Conservation (phyloP, 2,329 filamentous ascomycete genomes). For the Xylariomycetidae sp. region DNA sequence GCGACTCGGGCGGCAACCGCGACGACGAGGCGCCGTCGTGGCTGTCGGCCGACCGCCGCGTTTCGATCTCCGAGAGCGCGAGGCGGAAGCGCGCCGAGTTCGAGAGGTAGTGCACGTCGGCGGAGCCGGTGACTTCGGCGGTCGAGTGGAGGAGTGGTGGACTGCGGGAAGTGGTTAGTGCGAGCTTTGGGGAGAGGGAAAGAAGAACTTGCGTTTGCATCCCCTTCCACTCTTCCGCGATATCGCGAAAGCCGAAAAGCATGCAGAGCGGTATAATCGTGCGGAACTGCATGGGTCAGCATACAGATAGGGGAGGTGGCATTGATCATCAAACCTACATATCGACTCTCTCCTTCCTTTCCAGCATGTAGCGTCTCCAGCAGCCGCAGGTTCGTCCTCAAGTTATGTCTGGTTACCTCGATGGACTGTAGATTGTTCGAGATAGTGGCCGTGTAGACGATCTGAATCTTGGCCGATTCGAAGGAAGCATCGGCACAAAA, state of each 20-base stretch:
- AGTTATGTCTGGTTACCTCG: background rate
- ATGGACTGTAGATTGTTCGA: background rate
- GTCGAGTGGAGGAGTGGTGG: background rate
- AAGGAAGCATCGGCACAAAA: background rate
- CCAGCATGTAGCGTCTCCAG: background rate
- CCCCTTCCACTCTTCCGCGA: background rate
- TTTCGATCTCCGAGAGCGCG: background rate
- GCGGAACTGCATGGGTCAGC: background rate
- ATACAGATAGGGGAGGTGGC: background rate
- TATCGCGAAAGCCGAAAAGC: background rate
- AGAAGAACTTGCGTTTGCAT: background rate
- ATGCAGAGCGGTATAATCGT: background rate
- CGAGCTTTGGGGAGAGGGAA: too few relatives aligned
- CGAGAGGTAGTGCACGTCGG: background rate
- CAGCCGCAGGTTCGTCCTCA: background rate
- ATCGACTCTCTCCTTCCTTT: background rate
- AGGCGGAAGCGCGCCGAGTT: background rate
- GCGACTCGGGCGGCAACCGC: background rate
- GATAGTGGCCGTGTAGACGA: background rate
- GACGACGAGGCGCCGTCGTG: background rate
- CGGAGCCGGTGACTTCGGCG: slow-evolving; percentile 1
- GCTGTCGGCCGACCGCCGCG: background rate
- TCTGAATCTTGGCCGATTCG: slow-evolving; percentile 1
- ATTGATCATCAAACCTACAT: background rate
- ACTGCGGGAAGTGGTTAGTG: background rate